phyloP scores from a whole-genome alignment of 352 stramenopile genomes.

The Phytophthora idaei region DNA sequence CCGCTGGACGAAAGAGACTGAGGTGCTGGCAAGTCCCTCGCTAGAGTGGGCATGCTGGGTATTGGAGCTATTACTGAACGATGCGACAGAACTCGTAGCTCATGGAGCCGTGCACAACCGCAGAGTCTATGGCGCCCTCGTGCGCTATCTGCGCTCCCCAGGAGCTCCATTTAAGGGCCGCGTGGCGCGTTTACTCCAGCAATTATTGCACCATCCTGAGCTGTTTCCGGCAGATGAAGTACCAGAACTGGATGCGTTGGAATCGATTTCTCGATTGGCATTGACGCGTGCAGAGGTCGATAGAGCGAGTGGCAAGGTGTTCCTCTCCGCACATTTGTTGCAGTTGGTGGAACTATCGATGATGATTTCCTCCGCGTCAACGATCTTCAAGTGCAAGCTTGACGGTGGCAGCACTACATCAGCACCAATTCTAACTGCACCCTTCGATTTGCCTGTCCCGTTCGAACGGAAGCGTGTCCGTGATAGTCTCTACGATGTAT shows the following conservation, averaged over 20 bases:
- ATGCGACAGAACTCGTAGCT: conserved; percentile 66
- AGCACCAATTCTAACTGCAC: conserved; percentile 6
- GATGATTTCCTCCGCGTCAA: conserved; percentile 48
- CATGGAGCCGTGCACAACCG: conserved; percentile 80
- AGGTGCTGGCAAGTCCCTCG: conserved; percentile 76
- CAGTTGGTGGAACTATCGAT: conserved; percentile 83
- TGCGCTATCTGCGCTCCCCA: conserved; percentile 80
- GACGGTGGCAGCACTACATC: background rate
- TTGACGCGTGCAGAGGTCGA: conserved; percentile 63
- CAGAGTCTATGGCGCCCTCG: conserved; percentile 81
- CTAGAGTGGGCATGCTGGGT: conserved; percentile 90
- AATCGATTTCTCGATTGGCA: conserved; percentile 67
- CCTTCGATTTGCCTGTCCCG: conserved; percentile 46
- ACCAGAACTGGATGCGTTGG: conserved; percentile 64
- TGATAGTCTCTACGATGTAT: conserved; percentile 61
- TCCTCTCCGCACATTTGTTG: conserved; percentile 77
- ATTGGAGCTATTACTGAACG: conserved; percentile 79
- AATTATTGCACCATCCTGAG: conserved; percentile 69
- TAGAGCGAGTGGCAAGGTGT: conserved; percentile 62
- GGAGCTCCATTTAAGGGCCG: conserved; percentile 82
- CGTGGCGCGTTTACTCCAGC: conserved; percentile 76
- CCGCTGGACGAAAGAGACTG: conserved; percentile 77
- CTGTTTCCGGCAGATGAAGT: conserved; percentile 62
- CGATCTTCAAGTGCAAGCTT: conserved; percentile 44
- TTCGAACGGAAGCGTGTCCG: conserved; percentile 48